phyloP scores from a whole-genome alignment of 2,329 filamentous ascomycete genomes.

The Colletotrichum karsti region DNA sequence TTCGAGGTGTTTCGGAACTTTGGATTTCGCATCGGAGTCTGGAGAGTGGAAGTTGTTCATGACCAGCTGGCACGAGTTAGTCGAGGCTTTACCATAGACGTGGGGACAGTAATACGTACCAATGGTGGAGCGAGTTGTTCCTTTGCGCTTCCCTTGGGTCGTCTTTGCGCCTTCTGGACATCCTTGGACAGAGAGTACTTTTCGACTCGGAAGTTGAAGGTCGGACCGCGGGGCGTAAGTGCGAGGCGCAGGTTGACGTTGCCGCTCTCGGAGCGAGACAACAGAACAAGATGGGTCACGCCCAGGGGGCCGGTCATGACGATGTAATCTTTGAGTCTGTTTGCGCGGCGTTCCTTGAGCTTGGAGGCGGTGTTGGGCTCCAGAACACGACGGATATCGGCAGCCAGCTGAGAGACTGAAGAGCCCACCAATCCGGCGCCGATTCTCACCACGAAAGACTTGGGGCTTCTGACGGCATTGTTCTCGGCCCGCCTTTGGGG shows the following conservation, averaged over 20 bases:
- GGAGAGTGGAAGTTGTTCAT: conserved; percentile 96
- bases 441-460: conserved; percentile 98
- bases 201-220: conserved; percentile 92
- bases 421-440: conserved; percentile 93
- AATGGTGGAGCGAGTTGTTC: conserved; percentile 87
- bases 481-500: conserved; percentile 65
- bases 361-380: conserved; percentile 92
- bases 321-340: conserved; percentile 90
- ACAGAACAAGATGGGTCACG: conserved; percentile 91
- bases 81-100: conserved; percentile 7
- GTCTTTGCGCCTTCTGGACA: conserved; percentile 82
- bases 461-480: conserved; percentile 73
- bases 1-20: conserved; percentile 94
- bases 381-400: conserved; percentile 93
- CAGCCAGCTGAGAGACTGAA: conserved; percentile 89
- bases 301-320: conserved; percentile 95
- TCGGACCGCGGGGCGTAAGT: conserved; percentile 88
- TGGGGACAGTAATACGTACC: conserved; percentile 54
- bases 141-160: conserved; percentile 82
- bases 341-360: conserved; percentile 87
- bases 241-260: conserved; percentile 93
- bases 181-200: conserved; percentile 96
- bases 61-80: conserved; percentile 69
- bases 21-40: conserved; percentile 65
- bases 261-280: conserved; percentile 87